Conservation (phyloP, 2,329 filamentous ascomycete genomes). For the Trichoderma semiorbis region DNA sequence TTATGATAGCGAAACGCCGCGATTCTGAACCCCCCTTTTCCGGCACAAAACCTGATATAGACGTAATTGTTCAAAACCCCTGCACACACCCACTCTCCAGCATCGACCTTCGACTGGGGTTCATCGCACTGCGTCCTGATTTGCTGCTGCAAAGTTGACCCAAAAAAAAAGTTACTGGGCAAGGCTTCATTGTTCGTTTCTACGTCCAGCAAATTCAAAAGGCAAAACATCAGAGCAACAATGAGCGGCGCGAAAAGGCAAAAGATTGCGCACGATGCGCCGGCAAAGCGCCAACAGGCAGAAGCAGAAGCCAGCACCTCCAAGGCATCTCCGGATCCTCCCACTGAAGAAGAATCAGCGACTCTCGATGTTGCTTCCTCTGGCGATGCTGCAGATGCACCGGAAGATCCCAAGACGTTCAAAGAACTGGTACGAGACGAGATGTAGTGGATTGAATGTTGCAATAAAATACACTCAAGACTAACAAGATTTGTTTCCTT, state of each 20-base stretch:
- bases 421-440: constrained; percentile 55
- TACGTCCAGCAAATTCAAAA: constrained; percentile 8
- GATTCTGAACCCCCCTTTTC: not conserved
- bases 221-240: constrained; percentile 22
- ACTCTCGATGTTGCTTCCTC: constrained; percentile 33
- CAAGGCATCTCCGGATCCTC: constrained; percentile 22
- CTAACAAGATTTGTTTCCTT: constrained; percentile 18
- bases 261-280: constrained; percentile 36
- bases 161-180: constrained; percentile 12
- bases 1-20: not conserved
- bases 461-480: not conserved
- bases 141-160: constrained; percentile 1
- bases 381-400: constrained; percentile 31
- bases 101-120: not conserved
- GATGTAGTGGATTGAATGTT: not conserved
- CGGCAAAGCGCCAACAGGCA: constrained; percentile 18
- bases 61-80: not conserved
- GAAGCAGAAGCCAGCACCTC: constrained; percentile 13
- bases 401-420: constrained; percentile 56
- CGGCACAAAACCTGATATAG: not conserved
- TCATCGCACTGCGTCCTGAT: constrained; percentile 1
- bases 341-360: constrained; percentile 33
- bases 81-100: not conserved
- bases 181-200: not conserved
- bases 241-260: constrained; percentile 42